These are phyloP conservation scores for Annulohypoxylon maeteangense DNA, from an alignment of 495 filamentous ascomycete species.

Conservation along the genomic window DNA sequence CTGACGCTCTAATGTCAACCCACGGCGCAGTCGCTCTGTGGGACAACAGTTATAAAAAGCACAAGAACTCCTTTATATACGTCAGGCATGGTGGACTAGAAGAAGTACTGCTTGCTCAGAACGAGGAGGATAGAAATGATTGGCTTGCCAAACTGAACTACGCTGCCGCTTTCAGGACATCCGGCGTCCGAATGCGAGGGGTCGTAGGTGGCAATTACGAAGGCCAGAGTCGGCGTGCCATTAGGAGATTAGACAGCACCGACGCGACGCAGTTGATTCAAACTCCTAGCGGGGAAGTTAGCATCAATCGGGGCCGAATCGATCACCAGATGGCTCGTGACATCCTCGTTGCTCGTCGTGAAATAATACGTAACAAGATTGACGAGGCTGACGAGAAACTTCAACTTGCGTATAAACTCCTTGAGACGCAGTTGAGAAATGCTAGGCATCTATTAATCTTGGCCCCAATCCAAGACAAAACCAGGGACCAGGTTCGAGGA, in stretches of 20 bases:
- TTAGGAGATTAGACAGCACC: constrained; percentile 70
- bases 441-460: constrained; percentile 91
- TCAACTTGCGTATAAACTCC: constrained; percentile 72
- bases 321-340: constrained; percentile 84
- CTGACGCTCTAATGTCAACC: constrained; percentile 90
- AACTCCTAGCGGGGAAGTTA: constrained; percentile 75
- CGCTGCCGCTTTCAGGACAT: constrained; percentile 89
- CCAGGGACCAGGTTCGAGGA: constrained; percentile 84
- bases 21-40: constrained; percentile 89
- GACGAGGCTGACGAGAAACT: constrained; percentile 85
- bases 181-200: constrained; percentile 89
- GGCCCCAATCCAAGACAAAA: constrained; percentile 86
- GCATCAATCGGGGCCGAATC: constrained; percentile 72
- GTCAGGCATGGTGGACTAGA: constrained; percentile 89
- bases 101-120: constrained; percentile 90
- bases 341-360: constrained; percentile 79
- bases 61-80: constrained; percentile 94
- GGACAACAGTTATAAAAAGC: constrained; percentile 89
- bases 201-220: constrained; percentile 88
- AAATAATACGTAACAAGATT: constrained; percentile 85
- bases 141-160: constrained; percentile 98
- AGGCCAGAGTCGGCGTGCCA: constrained; percentile 77
- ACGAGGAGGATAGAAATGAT: constrained; percentile 92
- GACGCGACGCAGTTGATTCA: constrained; percentile 68
- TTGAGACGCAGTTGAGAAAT: constrained; percentile 86